These are phyloP conservation scores for Phaeophleospora eucalypticola DNA, from an alignment of 2,329 filamentous ascomycete genomes.

Conservation along the genomic window DNA sequence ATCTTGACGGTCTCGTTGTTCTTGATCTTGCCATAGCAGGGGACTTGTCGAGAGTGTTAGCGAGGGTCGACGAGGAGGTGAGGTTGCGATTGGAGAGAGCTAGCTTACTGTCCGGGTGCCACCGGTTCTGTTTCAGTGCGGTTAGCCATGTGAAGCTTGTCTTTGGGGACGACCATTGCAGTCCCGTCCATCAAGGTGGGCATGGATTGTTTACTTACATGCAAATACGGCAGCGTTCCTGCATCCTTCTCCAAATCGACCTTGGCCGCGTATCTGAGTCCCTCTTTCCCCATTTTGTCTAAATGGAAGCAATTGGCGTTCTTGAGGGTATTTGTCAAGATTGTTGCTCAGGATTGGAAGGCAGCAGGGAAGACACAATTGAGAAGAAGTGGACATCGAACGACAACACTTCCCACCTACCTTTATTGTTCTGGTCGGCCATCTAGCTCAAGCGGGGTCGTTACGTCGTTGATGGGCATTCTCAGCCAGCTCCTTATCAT, in stretches of 20 bases:
- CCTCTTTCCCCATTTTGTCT: conserved; percentile 49
- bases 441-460: not conserved
- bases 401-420: conserved; percentile 1
- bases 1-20: conserved; percentile 89
- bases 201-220: conserved; percentile 17
- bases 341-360: not conserved
- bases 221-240: conserved; percentile 55
- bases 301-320: too few species aligned
- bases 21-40: conserved; percentile 66
- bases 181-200: conserved; percentile 14
- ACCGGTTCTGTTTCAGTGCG: conserved; percentile 65
- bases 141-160: conserved; percentile 7
- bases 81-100: conserved; percentile 5
- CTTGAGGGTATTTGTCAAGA: too few species aligned
- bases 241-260: conserved; percentile 71
- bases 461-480: not conserved
- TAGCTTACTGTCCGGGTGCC: conserved; percentile 78
- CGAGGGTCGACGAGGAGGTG: not conserved
- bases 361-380: not conserved
- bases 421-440: not conserved
- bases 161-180: conserved; percentile 4
- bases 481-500: not conserved
- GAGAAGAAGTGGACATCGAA: not conserved
- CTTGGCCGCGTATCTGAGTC: conserved; percentile 67
- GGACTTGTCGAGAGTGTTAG: conserved; percentile 55